Evolutionary conservation across 1,139 yeast species (phyloP), one percentile per base, ranked within the genome.

Genomic region (Taiozyma sp.): DNA sequence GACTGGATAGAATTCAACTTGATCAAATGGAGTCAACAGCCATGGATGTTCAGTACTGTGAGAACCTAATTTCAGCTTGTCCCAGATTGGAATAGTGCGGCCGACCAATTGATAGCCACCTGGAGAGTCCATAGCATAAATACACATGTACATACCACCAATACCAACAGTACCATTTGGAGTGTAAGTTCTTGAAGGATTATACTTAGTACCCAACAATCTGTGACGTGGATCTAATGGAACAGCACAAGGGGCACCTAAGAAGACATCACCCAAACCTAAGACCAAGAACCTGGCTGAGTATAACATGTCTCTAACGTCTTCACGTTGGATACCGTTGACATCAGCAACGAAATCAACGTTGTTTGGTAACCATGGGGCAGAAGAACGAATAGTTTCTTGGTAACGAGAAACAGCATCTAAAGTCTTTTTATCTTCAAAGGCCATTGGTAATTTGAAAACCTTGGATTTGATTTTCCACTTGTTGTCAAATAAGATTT

Each of bases 111-210:
- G 98, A 71, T 93, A 93, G 32, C 99, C 99, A 71, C 99, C 99
- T 49, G 99, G 99, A 28, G 97, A 89, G 62, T 92, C 97, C 92
- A 92, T 91, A 45, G 98, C 91, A 71, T 93, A 93, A 61, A 93
- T 92, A 75, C 98, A 92, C 97, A 92, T 91, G 76, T 91, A 93
- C 85, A 86, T 90, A 61, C 98, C 98, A 59, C 98, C 99, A 67
- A 93, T 85, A 65, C 99, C 99, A 58, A 93, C 98, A 40, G 95
- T 87, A 61, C 98, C 99, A 65, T 90, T 89, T 44, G 97, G 97
- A 4, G 99, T 93, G 73, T 78, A 90, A 1, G 97, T 90, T 75
- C 99, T 83, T 19, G 97, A 88, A 30, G 99, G 99, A 65, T 93
- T 93, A 71, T 93, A 93, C 71, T 93, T 93, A 42, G 97, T 81